Evolutionary conservation across 805 yeast genomes (phyloP), one percentile per base, ranked within the genome.

Genomic region (Yarrowia phangngaensis): DNA sequence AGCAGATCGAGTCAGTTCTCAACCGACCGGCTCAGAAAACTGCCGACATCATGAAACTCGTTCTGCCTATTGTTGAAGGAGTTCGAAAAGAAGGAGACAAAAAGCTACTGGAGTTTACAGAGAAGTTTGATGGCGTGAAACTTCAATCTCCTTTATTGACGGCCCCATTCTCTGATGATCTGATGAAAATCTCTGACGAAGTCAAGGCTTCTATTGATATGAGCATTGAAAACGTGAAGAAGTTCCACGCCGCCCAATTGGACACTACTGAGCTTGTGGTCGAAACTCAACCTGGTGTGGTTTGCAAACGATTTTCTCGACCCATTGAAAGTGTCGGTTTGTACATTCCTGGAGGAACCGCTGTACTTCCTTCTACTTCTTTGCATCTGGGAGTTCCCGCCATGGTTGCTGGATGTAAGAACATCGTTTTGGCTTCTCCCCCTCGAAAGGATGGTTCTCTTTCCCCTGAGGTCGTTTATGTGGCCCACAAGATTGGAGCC

Each of bases 341-440:
- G 52, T 92, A 92, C 63, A 85, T 92, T 53, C 99, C 99, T 49
- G 99, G 99, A 59, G 99, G 99, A 58, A 88, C 97, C 33, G 99
- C 99, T 3, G 90, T 92, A 24, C 75, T 92, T 56, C 99, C 99
- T 31, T 90, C 97, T 14, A 92, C 99, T 11, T 94, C 97, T 4
- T 75, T 92, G 68, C 92, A 92, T 97, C 75, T 92, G 58, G 97
- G 98, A 60, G 96, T 92, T 46, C 99, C 99, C 16, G 98, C 98
- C 14, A 78, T 80, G 64, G 99, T 89, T 54, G 99, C 99, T 20
- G 96, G 96, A 5, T 92, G 97, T 71, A 78, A 80, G 60, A 90
- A 88, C 62, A 90, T 92, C 56, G 71, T 89, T 12, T 67, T 92
- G 65, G 97, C 99, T 1, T 83, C 97, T 19, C 99, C 99, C 20